Conservation (phyloP, 306 rosid genomes). For the Aeschynomene evenia region DNA sequence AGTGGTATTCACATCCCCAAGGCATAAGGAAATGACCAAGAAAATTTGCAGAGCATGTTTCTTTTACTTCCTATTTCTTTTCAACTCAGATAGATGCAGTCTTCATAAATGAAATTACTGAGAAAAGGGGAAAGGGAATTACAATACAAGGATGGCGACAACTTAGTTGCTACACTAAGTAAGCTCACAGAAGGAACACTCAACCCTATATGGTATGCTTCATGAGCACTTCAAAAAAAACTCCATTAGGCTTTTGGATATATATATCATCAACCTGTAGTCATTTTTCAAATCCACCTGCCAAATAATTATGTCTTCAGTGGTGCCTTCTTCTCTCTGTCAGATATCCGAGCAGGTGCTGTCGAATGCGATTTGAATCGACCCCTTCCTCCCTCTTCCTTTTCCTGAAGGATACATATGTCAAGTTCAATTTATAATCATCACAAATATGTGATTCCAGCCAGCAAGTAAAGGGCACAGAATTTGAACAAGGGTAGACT, state of each 20-base stretch:
- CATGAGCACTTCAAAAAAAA: slow-evolving; percentile 22
- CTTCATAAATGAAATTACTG: slow-evolving; percentile 1
- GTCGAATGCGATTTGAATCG: slow-evolving; percentile 93
- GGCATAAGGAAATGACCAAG: background rate
- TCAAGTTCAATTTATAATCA: slow-evolving; percentile 18
- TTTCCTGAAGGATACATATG: slow-evolving; percentile 58
- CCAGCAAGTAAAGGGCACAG: background rate
- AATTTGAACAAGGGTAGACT: slow-evolving; percentile 15
- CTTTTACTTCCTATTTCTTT: slow-evolving; percentile 26
- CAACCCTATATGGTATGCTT: slow-evolving; percentile 13
- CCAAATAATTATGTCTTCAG: slow-evolving; percentile 52
- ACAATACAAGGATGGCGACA: slow-evolving; percentile 40
- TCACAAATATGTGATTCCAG: background rate
- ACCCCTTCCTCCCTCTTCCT: slow-evolving; percentile 90
- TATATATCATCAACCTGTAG: slow-evolving; percentile 5
- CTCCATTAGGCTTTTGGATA: slow-evolving; percentile 16
- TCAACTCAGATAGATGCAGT: slow-evolving; percentile 25
- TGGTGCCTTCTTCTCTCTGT: slow-evolving; percentile 99
- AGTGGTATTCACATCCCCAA: too few relatives aligned
- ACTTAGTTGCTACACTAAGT: slow-evolving; percentile 13
- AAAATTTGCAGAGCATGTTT: slow-evolving; percentile 9
- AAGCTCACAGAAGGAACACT: slow-evolving; percentile 25
- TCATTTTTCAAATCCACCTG: slow-evolving; percentile 23
- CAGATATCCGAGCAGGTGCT: slow-evolving; percentile 90
- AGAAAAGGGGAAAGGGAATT: background rate